Base-by-base conservation (phyloP, 179 eudicot species). In the Spergularia azorica region DNA sequence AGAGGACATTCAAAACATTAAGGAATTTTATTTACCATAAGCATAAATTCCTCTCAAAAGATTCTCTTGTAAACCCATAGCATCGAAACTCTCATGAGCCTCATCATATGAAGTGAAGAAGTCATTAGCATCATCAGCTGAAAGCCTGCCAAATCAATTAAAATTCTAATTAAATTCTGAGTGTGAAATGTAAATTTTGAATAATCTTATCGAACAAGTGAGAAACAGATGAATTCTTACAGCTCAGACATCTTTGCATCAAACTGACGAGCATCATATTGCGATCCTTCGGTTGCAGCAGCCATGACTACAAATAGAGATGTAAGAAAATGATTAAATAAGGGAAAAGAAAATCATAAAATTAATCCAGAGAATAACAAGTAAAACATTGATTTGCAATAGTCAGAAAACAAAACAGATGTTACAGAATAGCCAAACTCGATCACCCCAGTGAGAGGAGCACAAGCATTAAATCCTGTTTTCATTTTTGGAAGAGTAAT, bases 211-310 rank as follows among this genome's bases (percentile, higher is more conserved):
- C 63, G 32, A 26, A 60, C 36, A 20, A 60, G 36, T 60, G 18
- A 60, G 18, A 60, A 6, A 60, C 48, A 6, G 32, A 13, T 21
- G 8, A 13, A 36, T 21, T 36, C 87, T 70, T 82, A 85, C 87
- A 82, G 39, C 71, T 79, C 87, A 61, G n/a, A 79, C 87, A 85
- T 85, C 69, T 79, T 85, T 55, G 73, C 26, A 64, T 85, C 87
- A 77, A 39, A 82, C 57, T 80, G 79, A 70, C 81, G 79, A 56
- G 83, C 61, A 75, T 82, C 85, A 79, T 71, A 85, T 21, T 79
- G 79, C 6, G 81, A 76, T 41, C 85, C 87, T 77, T 79, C 87
- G 5, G 85, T 74, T 54, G 79, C 79, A 43, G 46, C 81, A 41
- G 85, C 87, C 87, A 85, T 85, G 79, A 77, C 85, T 85, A 67